These are phyloP conservation scores for Dioscorea zingiberensis DNA, from an alignment of 106 monocot genomes.

Conservation along the genomic window DNA sequence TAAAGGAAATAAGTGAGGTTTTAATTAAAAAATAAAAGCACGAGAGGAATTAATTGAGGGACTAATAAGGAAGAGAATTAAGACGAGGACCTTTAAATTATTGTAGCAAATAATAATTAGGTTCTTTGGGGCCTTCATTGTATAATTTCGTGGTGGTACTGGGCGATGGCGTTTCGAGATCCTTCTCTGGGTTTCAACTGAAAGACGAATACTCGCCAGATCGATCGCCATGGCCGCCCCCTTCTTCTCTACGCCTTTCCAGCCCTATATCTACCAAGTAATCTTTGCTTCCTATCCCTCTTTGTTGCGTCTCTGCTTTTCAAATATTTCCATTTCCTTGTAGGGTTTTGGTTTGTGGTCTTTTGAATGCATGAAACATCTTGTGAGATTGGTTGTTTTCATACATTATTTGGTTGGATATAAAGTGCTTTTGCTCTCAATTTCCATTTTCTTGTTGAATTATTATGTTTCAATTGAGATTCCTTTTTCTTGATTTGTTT, in stretches of 20 bases:
- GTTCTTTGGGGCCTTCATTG: too few species aligned
- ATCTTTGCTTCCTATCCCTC: not conserved
- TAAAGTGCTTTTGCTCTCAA: not conserved
- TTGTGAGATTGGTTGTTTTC: not conserved
- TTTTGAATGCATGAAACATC: not conserved
- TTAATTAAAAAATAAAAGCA: too few species aligned
- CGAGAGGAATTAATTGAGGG: too few species aligned
- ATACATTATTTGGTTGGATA: not conserved
- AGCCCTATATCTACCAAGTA: constrained; percentile 98
- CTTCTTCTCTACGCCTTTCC: constrained; percentile 82
- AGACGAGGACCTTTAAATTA: too few species aligned
- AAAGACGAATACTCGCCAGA: not conserved
- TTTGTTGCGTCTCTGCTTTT: not conserved
- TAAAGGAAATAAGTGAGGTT: too few species aligned
- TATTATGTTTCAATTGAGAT: too few species aligned
- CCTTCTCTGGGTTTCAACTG: too few species aligned
- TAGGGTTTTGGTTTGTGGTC: not conserved
- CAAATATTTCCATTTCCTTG: not conserved
- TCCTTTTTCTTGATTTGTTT: too few species aligned
- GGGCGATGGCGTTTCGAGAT: too few species aligned
- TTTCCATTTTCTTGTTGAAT: not conserved
- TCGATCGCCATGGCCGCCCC: constrained; percentile 69
- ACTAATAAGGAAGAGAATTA: too few species aligned
- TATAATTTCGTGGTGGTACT: too few species aligned
- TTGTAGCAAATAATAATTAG: too few species aligned